These are phyloP conservation scores for Teunomyces aglyptinius DNA, from an alignment of 805 yeast genomes.

Conservation along the genomic window DNA sequence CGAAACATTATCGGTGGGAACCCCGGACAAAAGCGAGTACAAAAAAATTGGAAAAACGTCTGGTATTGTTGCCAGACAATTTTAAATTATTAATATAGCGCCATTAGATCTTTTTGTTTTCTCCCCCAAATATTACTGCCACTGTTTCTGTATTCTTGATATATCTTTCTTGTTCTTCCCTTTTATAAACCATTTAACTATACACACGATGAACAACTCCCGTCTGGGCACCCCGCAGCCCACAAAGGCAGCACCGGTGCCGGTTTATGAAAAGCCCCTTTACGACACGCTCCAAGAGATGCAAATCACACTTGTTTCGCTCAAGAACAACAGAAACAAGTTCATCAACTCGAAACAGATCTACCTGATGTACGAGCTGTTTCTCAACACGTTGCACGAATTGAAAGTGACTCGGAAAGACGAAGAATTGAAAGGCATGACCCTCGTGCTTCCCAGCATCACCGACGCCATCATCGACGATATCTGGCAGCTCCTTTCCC, in stretches of 20 bases:
- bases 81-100: not conserved
- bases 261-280: conserved; percentile 34
- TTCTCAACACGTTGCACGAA: conserved; percentile 52
- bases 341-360: conserved; percentile 69
- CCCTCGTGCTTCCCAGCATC: conserved; percentile 40
- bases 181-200: not conserved
- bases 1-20: no score
- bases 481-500: conserved; percentile 80
- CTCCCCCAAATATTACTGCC: no score
- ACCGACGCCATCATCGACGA: conserved; percentile 83
- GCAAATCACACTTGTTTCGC: conserved; percentile 26
- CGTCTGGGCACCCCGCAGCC: conserved; percentile 13
- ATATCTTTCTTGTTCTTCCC: not conserved
- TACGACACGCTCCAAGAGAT: conserved; percentile 27
- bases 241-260: conserved; percentile 17
- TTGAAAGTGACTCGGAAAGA: conserved; percentile 53
- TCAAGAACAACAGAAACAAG: conserved; percentile 63
- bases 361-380: conserved; percentile 55
- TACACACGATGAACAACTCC: not conserved
- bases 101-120: not conserved
- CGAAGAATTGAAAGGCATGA: conserved; percentile 39
- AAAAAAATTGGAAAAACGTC: no score
- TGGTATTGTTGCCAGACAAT: not conserved
- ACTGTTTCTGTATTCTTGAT: not conserved
- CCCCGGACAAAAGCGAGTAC: not conserved